Conservation (phyloP, 1,139 yeast genomes). For the Geotrichum histeridarum region DNA sequence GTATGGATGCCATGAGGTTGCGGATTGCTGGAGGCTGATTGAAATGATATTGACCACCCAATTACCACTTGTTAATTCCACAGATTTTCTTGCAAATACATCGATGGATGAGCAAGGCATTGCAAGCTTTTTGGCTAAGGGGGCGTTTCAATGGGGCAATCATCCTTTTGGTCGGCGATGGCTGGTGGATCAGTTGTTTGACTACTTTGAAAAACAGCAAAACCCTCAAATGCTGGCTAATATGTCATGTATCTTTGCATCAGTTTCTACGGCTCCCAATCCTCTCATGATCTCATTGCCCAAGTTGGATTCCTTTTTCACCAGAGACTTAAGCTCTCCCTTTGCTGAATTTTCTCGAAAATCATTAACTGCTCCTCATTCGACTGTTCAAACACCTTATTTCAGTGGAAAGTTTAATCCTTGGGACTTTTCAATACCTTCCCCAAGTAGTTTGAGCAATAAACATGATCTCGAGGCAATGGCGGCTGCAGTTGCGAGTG, state of each 20-base stretch:
- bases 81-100: not conserved
- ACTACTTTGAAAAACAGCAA: slow-evolving; percentile 57
- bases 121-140: slow-evolving; percentile 10
- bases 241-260: slow-evolving; percentile 60
- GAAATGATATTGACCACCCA: slow-evolving; percentile 27
- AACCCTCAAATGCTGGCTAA: slow-evolving; percentile 88
- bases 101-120: slow-evolving; percentile 3
- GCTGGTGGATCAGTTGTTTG: slow-evolving; percentile 60
- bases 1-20: slow-evolving; percentile 57
- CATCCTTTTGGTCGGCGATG: slow-evolving; percentile 79
- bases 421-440: slow-evolving; percentile 15
- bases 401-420: slow-evolving; percentile 15
- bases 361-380: slow-evolving; percentile 3
- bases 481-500: slow-evolving; percentile 6
- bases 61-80: slow-evolving; percentile 15
- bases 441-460: slow-evolving; percentile 11
- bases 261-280: slow-evolving; percentile 8
- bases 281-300: slow-evolving; percentile 7
- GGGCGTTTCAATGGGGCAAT: slow-evolving; percentile 55
- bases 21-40: slow-evolving; percentile 71
- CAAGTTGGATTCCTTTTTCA: not conserved
- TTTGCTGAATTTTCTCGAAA: slow-evolving; percentile 3
- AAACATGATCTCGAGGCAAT: slow-evolving; percentile 10
- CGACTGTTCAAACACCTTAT: slow-evolving; percentile 12
- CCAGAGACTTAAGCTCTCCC: not conserved